Conservation (phyloP, 768 basidiomycete genomes). For the Astraeus odoratus region DNA sequence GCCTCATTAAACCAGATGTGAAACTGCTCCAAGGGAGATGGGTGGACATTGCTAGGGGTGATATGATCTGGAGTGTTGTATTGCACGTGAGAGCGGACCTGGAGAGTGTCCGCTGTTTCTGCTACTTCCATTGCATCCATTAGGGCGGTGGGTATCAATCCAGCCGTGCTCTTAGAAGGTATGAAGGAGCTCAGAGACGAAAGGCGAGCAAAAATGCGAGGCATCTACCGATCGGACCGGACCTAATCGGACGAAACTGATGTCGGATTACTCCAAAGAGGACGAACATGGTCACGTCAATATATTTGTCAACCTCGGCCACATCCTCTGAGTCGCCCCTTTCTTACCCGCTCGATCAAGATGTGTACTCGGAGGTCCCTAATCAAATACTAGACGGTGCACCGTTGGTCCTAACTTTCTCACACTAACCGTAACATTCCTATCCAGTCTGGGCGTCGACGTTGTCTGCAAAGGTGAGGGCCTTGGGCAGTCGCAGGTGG, state of each 20-base stretch:
- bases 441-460: no score
- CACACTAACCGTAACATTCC: no score
- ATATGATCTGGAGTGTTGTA: slow-evolving; percentile 65
- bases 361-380: no score
- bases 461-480: no score
- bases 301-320: no score
- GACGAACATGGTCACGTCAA: no score
- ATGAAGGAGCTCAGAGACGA: neutral
- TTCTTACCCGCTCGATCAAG: no score
- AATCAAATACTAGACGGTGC: no score
- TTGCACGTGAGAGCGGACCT: slow-evolving; percentile 69
- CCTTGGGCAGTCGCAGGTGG: no score
- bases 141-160: slow-evolving; percentile 1
- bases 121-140: slow-evolving; percentile 30
- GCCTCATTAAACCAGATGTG: slow-evolving; percentile 77
- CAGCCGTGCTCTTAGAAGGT: neutral
- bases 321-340: no score
- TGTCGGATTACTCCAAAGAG: neutral
- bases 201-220: neutral
- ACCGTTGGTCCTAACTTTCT: no score
- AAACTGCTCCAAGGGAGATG: slow-evolving; percentile 81
- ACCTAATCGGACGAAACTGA: neutral
- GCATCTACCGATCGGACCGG: neutral
- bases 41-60: slow-evolving; percentile 51
- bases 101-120: slow-evolving; percentile 46